These are phyloP conservation scores for Lunularia cruciata DNA, from an alignment of 225 moss, liverwort and hornwort genomes.

Conservation along the genomic window DNA sequence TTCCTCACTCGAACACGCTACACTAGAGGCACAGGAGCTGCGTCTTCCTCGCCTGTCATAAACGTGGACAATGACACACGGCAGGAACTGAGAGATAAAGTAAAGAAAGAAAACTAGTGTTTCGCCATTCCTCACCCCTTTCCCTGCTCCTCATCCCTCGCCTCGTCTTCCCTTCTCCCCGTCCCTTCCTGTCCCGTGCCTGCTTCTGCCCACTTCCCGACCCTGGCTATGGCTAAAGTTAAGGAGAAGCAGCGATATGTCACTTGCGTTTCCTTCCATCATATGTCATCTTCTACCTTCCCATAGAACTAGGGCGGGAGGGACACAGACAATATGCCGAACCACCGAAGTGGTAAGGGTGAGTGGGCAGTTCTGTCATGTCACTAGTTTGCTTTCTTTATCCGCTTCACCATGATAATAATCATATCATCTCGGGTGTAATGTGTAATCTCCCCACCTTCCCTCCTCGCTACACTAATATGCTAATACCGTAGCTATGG, in stretches of 20 bases:
- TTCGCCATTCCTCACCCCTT: conserved; percentile 16
- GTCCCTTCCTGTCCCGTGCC: conserved; percentile 13
- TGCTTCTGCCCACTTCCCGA: conserved; percentile 19
- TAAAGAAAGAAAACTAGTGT: conserved; percentile 15
- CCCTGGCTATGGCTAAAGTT: conserved; percentile 35
- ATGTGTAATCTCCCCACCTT: conserved; percentile 7
- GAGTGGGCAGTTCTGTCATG: conserved; percentile 23
- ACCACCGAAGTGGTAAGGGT: conserved; percentile 3
- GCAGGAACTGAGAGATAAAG: conserved; percentile 15
- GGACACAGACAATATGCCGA: conserved; percentile 18
- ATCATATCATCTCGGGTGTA: conserved; percentile 8
- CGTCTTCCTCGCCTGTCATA: conserved; percentile 18
- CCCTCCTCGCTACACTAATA: conserved; percentile 18
- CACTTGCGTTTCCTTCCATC: conserved; percentile 26
- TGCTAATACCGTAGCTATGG: conserved; percentile 28
- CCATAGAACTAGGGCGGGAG: conserved; percentile 13
- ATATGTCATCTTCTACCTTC: conserved; percentile 23
- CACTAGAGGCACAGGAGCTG: not conserved
- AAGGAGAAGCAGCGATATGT: conserved; percentile 19
- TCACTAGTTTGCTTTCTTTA: conserved; percentile 12
- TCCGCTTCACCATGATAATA: conserved; percentile 10
- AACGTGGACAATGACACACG: conserved; percentile 18
- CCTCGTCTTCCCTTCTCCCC: conserved; percentile 23
- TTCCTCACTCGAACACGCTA: not conserved
- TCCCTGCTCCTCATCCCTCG: conserved; percentile 23